Evolutionary conservation across 108 stramenopile species (phyloP).

Genomic region (Licmophora abbreviata): DNA sequence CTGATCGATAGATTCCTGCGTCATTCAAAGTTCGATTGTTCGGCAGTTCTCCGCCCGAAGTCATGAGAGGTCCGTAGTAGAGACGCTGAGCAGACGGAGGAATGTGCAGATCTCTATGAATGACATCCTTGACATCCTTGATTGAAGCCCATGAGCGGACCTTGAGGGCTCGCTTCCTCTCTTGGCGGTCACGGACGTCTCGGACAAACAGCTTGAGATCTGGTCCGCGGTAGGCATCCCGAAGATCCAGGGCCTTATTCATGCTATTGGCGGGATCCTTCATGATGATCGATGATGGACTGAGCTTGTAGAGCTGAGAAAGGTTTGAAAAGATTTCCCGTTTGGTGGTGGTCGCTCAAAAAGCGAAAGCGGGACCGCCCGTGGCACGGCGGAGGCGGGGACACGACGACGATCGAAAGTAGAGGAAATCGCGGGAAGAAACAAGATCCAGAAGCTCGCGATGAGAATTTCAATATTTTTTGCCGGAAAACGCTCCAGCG

Average conservation of each 20-base stretch:
- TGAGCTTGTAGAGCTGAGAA: too few species aligned
- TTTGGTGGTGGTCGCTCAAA: too few species aligned
- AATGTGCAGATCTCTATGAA: conserved; percentile 57
- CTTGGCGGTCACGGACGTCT: conserved; percentile 60
- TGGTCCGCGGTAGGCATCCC: conserved; percentile 13
- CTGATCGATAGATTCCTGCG: conserved; percentile 76
- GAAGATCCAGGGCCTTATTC: background rate
- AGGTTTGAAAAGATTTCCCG: too few species aligned
- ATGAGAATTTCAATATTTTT: too few species aligned
- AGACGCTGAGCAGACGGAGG: conserved; percentile 57
- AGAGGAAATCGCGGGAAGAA: too few species aligned
- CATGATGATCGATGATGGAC: too few species aligned
- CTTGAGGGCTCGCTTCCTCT: conserved; percentile 56
- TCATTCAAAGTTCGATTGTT: conserved; percentile 80
- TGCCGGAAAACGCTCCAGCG: too few species aligned
- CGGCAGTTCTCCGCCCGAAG: conserved; percentile 51
- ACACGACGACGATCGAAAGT: too few species aligned
- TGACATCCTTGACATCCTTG: conserved; percentile 75
- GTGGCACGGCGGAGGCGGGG: too few species aligned
- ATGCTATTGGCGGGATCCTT: too few species aligned
- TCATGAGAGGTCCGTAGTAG: conserved; percentile 70
- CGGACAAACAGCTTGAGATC: conserved; percentile 78
- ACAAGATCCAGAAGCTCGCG: too few species aligned
- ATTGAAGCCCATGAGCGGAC: conserved; percentile 79
- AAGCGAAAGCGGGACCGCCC: too few species aligned